These are phyloP conservation scores for Penicillium ucsense DNA, from an alignment of 495 filamentous ascomycete genomes.

Conservation along the genomic window DNA sequence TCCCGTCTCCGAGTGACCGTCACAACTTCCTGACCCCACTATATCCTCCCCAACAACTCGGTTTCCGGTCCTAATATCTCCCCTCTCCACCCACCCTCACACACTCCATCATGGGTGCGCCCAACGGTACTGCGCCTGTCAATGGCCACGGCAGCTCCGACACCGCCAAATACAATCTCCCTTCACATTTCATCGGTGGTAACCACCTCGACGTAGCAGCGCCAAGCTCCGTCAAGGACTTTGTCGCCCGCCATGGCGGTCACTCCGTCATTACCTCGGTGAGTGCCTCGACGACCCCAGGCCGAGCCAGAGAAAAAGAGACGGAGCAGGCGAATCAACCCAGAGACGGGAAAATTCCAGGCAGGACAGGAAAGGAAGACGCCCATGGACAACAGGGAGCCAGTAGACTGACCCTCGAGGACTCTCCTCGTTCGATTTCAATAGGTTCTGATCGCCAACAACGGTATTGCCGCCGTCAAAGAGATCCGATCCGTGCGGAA, in stretches of 20 bases:
- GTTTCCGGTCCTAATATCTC: neutral
- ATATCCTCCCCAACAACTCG: too few relatives aligned
- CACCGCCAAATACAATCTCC: conserved; percentile 68
- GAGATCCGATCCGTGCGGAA: conserved; percentile 97
- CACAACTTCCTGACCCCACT: too few relatives aligned
- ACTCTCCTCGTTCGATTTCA: neutral
- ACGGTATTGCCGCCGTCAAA: conserved; percentile 98
- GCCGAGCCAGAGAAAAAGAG: neutral
- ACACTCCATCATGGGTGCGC: conserved; percentile 22
- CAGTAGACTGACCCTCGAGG: neutral
- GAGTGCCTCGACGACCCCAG: conserved; percentile 20
- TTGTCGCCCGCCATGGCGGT: conserved; percentile 78
- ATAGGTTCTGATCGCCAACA: conserved; percentile 98
- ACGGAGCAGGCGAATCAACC: neutral
- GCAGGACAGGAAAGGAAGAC: neutral
- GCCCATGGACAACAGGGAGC: neutral
- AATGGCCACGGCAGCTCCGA: conserved; percentile 51
- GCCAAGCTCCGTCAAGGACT: conserved; percentile 82
- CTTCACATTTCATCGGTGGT: conserved; percentile 91
- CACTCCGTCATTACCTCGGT: conserved; percentile 98
- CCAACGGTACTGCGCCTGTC: conserved; percentile 27
- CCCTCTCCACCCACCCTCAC: neutral
- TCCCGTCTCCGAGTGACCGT: too few relatives aligned
- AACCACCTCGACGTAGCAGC: conserved; percentile 73
- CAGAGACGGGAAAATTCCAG: neutral